Evolutionary conservation across 2,329 filamentous ascomycete genomes (phyloP), one percentile per base, ranked within the genome.

Genomic region (Golovinomyces cichoracearum): DNA sequence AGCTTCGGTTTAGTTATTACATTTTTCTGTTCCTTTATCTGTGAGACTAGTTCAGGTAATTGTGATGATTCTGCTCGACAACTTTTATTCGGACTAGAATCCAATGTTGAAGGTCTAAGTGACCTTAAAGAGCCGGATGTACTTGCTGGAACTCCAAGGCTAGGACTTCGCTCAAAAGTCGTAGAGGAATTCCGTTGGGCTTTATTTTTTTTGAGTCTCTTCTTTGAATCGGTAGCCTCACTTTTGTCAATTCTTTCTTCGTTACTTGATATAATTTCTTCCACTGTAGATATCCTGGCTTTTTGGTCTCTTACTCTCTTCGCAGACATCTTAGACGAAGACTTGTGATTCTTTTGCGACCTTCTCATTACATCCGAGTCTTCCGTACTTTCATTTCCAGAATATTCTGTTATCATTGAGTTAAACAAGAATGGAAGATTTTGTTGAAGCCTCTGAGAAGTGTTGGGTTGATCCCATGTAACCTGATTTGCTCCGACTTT

Each of bases 41-140:
- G n/a, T n/a, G n/a, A n/a, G 10, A 17, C 17, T 38, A 5, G n/a
- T 17, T 38, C 17, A 17, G 17, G 17, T 17, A 10, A 10, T 5
- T 83, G 83, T 1, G 83, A 88, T 1, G 83, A 82, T 17, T 77
- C 80, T 51, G 83, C 72, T 31, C 81, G 80, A n/a, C 77, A 63
- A 54, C 83, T 78, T 55, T 85, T 79, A 4, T 80, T 63, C 55
- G 82, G 74, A 45, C 62, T 69, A 29, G 63, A 65, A 26, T 62
- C 60, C 17, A 69, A 68, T 23, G 63, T 64, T 2, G 65, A 68
- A 3, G 88, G 88, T 41, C 85, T 74, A 61, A 93, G 81, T 45
- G 78, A 79, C 40, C 88, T 80, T 50, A 95, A 70, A 4, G 86
- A 93, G 38, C 84, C 83, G 41, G 86, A 80, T 15, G 83, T 93